Evolutionary conservation across 2,329 filamentous ascomycete species (phyloP), one percentile per base, ranked within the genome.

Genomic region (Pseudogymnoascus sp.): DNA sequence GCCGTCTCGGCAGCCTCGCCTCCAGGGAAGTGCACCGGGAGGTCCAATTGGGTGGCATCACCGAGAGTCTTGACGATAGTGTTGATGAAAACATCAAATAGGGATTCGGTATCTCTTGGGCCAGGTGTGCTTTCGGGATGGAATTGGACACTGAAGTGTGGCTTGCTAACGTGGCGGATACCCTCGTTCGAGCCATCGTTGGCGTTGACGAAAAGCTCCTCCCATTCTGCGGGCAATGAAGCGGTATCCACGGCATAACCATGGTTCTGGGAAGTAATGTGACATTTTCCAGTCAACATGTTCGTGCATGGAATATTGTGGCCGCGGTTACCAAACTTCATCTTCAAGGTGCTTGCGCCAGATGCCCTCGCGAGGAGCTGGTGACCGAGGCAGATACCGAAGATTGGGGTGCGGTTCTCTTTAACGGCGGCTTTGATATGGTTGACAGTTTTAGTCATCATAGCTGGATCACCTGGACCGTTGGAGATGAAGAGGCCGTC

Each of bases 61-160:
- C 83, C 78, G 59, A 92, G 81, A 64, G 89, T 89, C 70, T 88
- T 83, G 72, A 84, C 80, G 68, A 98, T 90, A 19, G 92, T 89
- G 77, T 89, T 80, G 73, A 99, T 90, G 80, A 99, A 99, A 67
- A 98, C 91, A 76, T 99, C 93, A 68, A 99, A 99, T 26, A 99
- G 82, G 74, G 90, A 97, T 75, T 99, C 95, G 28, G 95, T 99
- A 74, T 99, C 95, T 37, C 91, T 86, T 61, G 95, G 95, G 64
- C 95, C 95, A 2, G 95, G 95, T 1, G 92, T 96, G 80, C 93
- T 96, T 78, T 99, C 95, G 0, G 95, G 95, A 74, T 99, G 95
- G 79, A 99, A 99, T 75, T 99, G 95, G n/a, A 98, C 95, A 81
- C 92, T 97, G 82, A 99, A 99, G 79, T 93, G 96, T 61, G 95